phyloP scores from a whole-genome alignment of 1,284 basidiomycete genomes.

The Laetiporus sulphureus region DNA sequence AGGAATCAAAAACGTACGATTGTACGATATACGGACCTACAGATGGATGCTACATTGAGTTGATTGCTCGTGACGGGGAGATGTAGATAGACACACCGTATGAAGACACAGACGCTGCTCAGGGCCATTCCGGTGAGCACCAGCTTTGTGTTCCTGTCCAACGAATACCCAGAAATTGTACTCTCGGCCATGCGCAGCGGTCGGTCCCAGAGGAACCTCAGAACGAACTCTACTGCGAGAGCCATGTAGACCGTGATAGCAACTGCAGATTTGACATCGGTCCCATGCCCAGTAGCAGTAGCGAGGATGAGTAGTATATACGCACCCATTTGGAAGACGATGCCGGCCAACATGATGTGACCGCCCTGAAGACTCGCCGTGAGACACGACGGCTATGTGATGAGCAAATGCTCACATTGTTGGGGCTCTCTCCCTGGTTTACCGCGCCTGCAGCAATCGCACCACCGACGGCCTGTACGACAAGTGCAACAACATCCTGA shows the following conservation, averaged over 20 bases:
- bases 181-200: conserved; percentile 26
- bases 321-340: conserved; percentile 47
- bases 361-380: conserved; percentile 28
- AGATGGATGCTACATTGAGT: neutral
- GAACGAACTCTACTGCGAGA: conserved; percentile 40
- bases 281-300: neutral
- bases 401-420: conserved; percentile 14
- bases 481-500: conserved; percentile 45
- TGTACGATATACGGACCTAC: conserved; percentile 40
- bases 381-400: neutral
- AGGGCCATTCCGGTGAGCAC: conserved; percentile 31
- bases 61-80: neutral
- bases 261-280: conserved; percentile 25
- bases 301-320: conserved; percentile 1
- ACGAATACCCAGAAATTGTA: conserved; percentile 4
- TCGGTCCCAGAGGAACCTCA: conserved; percentile 31
- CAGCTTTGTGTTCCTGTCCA: conserved; percentile 25
- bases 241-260: conserved; percentile 37
- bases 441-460: conserved; percentile 38
- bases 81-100: conserved; percentile 25
- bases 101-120: conserved; percentile 33
- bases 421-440: conserved; percentile 17
- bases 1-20: conserved; percentile 24
- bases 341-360: conserved; percentile 51
- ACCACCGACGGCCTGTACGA: conserved; percentile 50